phyloP scores from a whole-genome alignment of 306 rosid species.

The Arachis stenosperma region DNA sequence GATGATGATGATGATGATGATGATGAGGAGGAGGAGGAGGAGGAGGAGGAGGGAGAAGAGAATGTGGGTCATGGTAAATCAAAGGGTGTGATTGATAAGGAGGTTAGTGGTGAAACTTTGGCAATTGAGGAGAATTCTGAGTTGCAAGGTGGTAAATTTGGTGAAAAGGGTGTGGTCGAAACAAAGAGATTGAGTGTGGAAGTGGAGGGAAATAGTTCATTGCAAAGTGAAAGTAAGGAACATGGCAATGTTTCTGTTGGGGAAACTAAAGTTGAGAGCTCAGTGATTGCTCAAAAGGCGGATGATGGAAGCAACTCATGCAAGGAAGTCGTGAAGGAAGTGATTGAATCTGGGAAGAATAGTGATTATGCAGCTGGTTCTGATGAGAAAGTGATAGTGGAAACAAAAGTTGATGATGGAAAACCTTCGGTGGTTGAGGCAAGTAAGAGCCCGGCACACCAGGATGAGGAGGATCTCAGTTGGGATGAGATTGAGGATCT shows the following conservation, averaged over 20 bases:
- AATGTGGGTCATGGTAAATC: constrained; percentile 30
- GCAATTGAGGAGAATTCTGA: constrained; percentile 1
- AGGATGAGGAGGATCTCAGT: constrained; percentile 67
- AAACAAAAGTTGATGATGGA: constrained; percentile 45
- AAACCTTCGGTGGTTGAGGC: constrained; percentile 49
- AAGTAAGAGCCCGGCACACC: constrained; percentile 40
- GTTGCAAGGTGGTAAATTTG: constrained; percentile 27
- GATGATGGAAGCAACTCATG: constrained; percentile 32
- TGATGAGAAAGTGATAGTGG: constrained; percentile 41
- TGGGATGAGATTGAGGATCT: constrained; percentile 98
- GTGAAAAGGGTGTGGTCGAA: constrained; percentile 9
- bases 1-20: constrained; percentile 26
- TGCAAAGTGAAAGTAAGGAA: constrained; percentile 25
- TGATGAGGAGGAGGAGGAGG: too few species aligned
- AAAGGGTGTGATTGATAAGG: constrained; percentile 23
- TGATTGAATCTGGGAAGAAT: constrained; percentile 36
- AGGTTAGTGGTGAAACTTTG: constrained; percentile 13
- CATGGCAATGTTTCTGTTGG: constrained; percentile 30
- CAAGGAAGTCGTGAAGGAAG: constrained; percentile 19
- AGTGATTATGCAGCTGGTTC: constrained; percentile 38
- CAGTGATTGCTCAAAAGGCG: constrained; percentile 35
- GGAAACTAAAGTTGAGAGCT: constrained; percentile 39
- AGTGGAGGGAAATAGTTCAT: constrained; percentile 18
- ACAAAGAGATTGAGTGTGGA: constrained; percentile 29
- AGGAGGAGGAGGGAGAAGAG: constrained; percentile 1